These are phyloP conservation scores for Mycena filopes DNA, from an alignment of 768 basidiomycete species.

Conservation along the genomic window DNA sequence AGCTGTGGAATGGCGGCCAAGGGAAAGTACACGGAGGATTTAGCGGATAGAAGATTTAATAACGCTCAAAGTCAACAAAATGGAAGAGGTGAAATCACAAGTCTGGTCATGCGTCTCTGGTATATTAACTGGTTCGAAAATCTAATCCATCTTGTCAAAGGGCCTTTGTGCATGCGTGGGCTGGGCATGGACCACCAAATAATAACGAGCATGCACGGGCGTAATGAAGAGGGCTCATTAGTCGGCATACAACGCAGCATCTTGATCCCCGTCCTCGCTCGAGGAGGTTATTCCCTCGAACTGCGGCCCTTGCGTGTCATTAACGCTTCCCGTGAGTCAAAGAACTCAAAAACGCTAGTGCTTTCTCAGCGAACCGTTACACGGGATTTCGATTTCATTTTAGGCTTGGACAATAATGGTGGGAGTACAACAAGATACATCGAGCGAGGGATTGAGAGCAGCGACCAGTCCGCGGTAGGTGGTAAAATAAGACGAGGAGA, in stretches of 20 bases:
- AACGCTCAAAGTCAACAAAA: neutral
- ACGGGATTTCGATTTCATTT: constrained; percentile 6
- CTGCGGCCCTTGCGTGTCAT: constrained; percentile 17
- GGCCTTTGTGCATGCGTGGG: neutral
- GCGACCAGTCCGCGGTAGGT: constrained; percentile 1
- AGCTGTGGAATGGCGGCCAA: neutral
- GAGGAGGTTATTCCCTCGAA: constrained; percentile 12
- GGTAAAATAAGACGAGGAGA: neutral
- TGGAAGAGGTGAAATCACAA: neutral
- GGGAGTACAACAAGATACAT: constrained; percentile 7
- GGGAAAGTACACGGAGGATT: neutral
- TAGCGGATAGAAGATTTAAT: neutral
- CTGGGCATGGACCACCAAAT: neutral
- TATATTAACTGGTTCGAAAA: constrained; percentile 4
- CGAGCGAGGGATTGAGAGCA: neutral
- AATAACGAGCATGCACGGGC: neutral
- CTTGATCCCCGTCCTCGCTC: constrained; percentile 25
- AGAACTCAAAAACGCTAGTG: constrained; percentile 9
- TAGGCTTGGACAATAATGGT: constrained; percentile 3
- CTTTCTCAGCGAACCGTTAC: neutral
- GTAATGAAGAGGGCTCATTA: neutral
- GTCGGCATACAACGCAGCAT: neutral
- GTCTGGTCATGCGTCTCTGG: neutral
- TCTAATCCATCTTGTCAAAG: neutral
- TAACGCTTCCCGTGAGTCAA: constrained; percentile 9